Evolutionary conservation across 2,329 filamentous ascomycete species (phyloP), one percentile per base, ranked within the genome.

Genomic region (Davidsoniella australis): DNA sequence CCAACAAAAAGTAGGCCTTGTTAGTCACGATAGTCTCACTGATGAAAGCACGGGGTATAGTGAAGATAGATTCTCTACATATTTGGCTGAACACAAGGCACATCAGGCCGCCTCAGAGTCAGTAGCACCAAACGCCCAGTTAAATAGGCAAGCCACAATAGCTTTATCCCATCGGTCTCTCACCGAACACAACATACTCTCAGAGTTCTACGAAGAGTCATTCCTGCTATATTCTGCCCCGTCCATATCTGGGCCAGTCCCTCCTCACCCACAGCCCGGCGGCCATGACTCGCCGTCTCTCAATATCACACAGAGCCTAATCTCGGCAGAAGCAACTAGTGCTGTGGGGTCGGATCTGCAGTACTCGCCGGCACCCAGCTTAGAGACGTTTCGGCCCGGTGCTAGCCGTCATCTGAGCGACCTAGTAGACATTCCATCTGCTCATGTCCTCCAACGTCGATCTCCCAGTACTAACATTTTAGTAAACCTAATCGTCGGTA

Each of bases 401-500:
- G 49, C 45, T 36, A 47, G 39, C 41, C 45, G 49, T 8, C 56
- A 67, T 59, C 55, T 66, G 39, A 78, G 68, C 26, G 69, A 85
- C 57, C 67, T 95, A 12, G 71, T 73, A 47, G 75, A 80, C 53
- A 68, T 95, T 8, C 88, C 88, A 0, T 71, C 69, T 17, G 80
- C 84, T 0, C 59, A 61, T 2, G 68, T 94, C 5, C 60, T 69
- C 8, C 26, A 43, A 4, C 47, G 17, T 18, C 20, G 44, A n/a
- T 29, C 23, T 4, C 23, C 23, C 10, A 16, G 20, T 16, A 23
- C 10, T 7, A 18, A 23, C 16, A 17, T 88, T 60, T 87, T 85
- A 0, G 75, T 88, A 23, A 86, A 87, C 60, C 62, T 94, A 5
- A 73, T 95, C n/a, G 84, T 79, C 9, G 85, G 81, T 2, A 69